These are phyloP conservation scores for Adenanthera pavonina DNA, from an alignment of 306 rosid species.

Conservation along the genomic window DNA sequence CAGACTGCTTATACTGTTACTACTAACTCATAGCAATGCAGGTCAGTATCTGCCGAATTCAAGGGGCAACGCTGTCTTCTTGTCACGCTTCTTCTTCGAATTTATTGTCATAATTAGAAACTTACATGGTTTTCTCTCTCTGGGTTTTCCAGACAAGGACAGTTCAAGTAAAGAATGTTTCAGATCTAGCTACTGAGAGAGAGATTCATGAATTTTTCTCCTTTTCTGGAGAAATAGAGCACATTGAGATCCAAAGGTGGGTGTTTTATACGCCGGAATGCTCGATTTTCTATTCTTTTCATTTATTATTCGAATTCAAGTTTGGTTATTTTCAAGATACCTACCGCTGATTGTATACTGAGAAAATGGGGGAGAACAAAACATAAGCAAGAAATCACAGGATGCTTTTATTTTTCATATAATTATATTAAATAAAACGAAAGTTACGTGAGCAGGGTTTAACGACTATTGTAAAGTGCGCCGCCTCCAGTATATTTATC, in stretches of 20 bases:
- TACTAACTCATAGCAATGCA: conserved; percentile 27
- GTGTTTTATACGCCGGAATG: not conserved
- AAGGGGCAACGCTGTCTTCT: not conserved
- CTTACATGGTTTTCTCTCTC: not conserved
- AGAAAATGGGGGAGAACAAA: conserved; percentile 22
- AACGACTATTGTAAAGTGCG: not conserved
- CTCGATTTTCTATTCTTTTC: not conserved
- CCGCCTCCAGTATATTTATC: not conserved
- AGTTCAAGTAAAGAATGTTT: conserved; percentile 62
- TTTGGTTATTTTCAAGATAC: not conserved
- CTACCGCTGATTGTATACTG: conserved; percentile 18
- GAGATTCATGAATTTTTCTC: conserved; percentile 78
- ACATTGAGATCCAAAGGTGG: conserved; percentile 65
- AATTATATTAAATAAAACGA: not conserved
- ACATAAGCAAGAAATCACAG: not conserved
- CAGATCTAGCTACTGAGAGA: conserved; percentile 77
- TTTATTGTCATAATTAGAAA: not conserved
- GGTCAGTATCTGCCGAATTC: conserved; percentile 30
- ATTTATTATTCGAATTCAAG: conserved; percentile 18
- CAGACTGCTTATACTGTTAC: not conserved
- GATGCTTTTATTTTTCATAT: conserved; percentile 13
- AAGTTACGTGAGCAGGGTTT: not conserved
- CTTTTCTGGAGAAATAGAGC: conserved; percentile 71
- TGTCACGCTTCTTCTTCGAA: not conserved
- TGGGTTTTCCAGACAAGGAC: conserved; percentile 56